A percentile compares a stretch with the other conserved stretches of the same genome.
Evolutionary conservation across 164 flowering plant species (phyloP).

Genomic region (Amborella trichopoda): DNA sequence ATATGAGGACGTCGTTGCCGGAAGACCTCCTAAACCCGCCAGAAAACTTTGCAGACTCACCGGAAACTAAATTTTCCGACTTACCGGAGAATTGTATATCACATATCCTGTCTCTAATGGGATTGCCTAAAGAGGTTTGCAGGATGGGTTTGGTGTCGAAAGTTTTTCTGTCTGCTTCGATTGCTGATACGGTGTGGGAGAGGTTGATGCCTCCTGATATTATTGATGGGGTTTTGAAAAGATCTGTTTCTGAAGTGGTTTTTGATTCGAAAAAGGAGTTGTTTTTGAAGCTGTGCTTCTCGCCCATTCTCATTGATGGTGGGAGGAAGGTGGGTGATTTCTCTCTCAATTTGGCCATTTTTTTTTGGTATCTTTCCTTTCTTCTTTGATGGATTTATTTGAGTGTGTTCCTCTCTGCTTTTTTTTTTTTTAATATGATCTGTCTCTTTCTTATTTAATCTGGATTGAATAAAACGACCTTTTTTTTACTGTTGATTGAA

Average conservation of each 20-base stretch:
- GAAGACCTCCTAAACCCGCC: too few species aligned
- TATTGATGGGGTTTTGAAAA: slow-evolving; percentile 3
- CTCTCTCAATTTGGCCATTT: neutral
- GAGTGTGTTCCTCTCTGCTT: neutral
- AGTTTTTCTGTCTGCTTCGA: slow-evolving; percentile 12
- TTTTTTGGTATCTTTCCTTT: neutral
- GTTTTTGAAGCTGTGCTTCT: slow-evolving; percentile 9
- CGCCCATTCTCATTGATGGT: slow-evolving; percentile 8
- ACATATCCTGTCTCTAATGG: slow-evolving; percentile 10
- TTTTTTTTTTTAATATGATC: neutral
- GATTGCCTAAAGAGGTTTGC: slow-evolving; percentile 15
- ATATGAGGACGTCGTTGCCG: too few species aligned
- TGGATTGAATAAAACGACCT: too few species aligned
- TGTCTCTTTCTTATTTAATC: too few species aligned
- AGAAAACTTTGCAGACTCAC: too few species aligned
- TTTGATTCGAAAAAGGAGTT: slow-evolving; percentile 11
- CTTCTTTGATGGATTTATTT: neutral
- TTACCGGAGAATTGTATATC: slow-evolving; percentile 16
- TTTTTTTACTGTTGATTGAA: too few species aligned
- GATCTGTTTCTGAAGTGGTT: slow-evolving; percentile 3
- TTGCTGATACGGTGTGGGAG: slow-evolving; percentile 13
- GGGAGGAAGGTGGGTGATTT: slow-evolving; percentile 3
- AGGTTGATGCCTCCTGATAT: slow-evolving; percentile 13
- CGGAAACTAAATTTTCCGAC: too few species aligned
- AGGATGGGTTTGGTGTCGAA: slow-evolving; percentile 11